Evolutionary conservation across 2,329 filamentous ascomycete species (phyloP).

Genomic region (Chlorencoelia australis): DNA sequence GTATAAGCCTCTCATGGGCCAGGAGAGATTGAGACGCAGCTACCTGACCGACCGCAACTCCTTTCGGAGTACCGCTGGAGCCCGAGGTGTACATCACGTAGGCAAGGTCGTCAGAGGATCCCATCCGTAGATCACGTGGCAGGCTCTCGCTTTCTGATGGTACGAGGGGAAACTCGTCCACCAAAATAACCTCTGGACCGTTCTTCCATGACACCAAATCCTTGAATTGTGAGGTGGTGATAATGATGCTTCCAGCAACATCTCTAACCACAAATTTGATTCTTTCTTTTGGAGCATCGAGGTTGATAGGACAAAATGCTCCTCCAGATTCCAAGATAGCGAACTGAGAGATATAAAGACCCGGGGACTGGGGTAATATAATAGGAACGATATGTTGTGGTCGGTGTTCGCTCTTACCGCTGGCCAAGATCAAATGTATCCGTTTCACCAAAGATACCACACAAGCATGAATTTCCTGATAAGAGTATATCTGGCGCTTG

Average conservation of each 20-base stretch:
- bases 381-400: slow-evolving; percentile 57
- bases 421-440: slow-evolving; percentile 11
- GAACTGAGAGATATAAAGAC: slow-evolving; percentile 68
- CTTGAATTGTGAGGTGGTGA: slow-evolving; percentile 47
- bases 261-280: slow-evolving; percentile 74
- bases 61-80: slow-evolving; percentile 82
- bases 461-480: slow-evolving; percentile 33
- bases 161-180: slow-evolving; percentile 28
- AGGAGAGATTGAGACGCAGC: slow-evolving; percentile 75
- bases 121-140: slow-evolving; percentile 2
- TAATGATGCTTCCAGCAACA: slow-evolving; percentile 56
- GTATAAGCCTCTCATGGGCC: slow-evolving; percentile 71
- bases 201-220: slow-evolving; percentile 29
- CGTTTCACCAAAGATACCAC: slow-evolving; percentile 16
- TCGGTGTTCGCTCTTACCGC: slow-evolving; percentile 8
- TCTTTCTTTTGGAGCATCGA: slow-evolving; percentile 68
- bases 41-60: slow-evolving; percentile 70
- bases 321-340: slow-evolving; percentile 72
- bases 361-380: slow-evolving; percentile 64
- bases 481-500: slow-evolving; percentile 20
- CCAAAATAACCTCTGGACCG: slow-evolving; percentile 29
- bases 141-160: slow-evolving; percentile 1
- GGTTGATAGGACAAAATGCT: slow-evolving; percentile 75
- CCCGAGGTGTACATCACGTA: slow-evolving; percentile 95
- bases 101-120: slow-evolving; percentile 39